Base-by-base conservation (phyloP, 202 grass and related monocot genomes). In the Dendrocalamus latiflorus region DNA sequence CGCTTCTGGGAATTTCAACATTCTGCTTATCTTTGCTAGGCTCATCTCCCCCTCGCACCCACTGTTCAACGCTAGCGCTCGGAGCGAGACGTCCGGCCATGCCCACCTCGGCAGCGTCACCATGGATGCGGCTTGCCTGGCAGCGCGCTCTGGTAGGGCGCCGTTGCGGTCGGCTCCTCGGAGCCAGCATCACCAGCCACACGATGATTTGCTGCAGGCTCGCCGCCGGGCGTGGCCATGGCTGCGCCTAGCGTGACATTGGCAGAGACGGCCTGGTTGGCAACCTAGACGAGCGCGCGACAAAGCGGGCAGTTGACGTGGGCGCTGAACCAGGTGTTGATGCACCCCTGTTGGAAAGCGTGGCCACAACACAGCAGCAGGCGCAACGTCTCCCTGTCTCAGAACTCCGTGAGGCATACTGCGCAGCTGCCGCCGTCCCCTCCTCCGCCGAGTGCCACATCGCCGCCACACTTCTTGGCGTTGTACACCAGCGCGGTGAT, bases 241-340 rank as follows among this genome's bases (percentile, higher is more conserved):
- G n/a, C n/a, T n/a, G 21, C 57, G 2, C 5, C 33, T 0, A 37
- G 13, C 22, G 38, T 11, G 37, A 57, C 15, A 56, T 3, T 24
- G 51, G 15, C 21, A 4, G 26, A 6, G n/a, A 6, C 9, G 17
- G 43, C 48, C 50, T 17, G 9, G n/a, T 1, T 1, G 81, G 72
- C n/a, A 67, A 87, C 43, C 79, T 53, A 70, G 77, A 94, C 86
- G 4, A 82, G 80, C 4, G 92, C 83, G 57, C 94, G 92, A 77
- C 92, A 97, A 73, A 97, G 87, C 36, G 94, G 94, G 66, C 92
- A 97, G 86, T 92, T 97, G 81, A 94, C 70, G 81, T 97, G 92
- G 14, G 92, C 86, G 16, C 94, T 86, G 41, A 97, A 85, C 94
- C 94, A 97, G 11, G 81, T 86, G 74, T 97, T 92, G 60, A 97